A percentile compares a stretch with the other conserved stretches of the same genome.
phyloP scores from a whole-genome alignment of 1,284 basidiomycete species.

The Microbotryum silenes-acaulis region DNA sequence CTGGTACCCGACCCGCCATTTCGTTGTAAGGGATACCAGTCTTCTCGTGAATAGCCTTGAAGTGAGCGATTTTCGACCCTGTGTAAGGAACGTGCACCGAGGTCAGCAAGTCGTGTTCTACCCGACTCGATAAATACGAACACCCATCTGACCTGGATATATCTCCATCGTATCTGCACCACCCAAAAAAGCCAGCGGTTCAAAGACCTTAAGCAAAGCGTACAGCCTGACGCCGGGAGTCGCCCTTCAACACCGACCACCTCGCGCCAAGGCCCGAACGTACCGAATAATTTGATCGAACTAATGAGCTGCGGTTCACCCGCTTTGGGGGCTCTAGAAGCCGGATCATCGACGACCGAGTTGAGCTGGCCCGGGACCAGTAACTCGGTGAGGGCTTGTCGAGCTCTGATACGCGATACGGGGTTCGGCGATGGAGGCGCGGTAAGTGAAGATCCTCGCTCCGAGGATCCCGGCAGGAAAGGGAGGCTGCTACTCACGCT shows the following conservation, averaged over 20 bases:
- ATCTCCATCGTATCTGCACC: conserved; percentile 60
- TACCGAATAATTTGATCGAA: conserved; percentile 59
- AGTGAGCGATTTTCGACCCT: conserved; percentile 53
- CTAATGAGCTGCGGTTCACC: conserved; percentile 43
- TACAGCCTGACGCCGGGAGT: too few relatives aligned
- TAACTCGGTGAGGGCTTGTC: conserved; percentile 63
- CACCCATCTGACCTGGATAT: conserved; percentile 55
- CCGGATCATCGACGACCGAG: conserved; percentile 29
- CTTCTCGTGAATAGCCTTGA: conserved; percentile 62
- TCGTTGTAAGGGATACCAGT: conserved; percentile 74
- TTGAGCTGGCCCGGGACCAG: conserved; percentile 48
- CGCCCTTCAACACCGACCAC: too few relatives aligned
- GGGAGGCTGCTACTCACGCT: conserved; percentile 51
- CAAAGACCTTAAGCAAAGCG: too few relatives aligned
- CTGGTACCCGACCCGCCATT: conserved; percentile 51
- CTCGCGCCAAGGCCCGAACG: too few relatives aligned
- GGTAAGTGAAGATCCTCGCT: not conserved
- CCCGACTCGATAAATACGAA: not conserved
- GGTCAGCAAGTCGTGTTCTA: not conserved
- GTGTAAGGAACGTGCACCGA: not conserved
- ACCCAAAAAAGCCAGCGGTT: too few relatives aligned
- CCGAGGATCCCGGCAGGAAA: too few relatives aligned
- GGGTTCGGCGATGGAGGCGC: conserved; percentile 7
- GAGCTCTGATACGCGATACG: conserved; percentile 49
- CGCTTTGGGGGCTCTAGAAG: conserved; percentile 35